These are phyloP conservation scores for Psilocybe mexicana DNA, from an alignment of 1,284 basidiomycete species.

Conservation along the genomic window DNA sequence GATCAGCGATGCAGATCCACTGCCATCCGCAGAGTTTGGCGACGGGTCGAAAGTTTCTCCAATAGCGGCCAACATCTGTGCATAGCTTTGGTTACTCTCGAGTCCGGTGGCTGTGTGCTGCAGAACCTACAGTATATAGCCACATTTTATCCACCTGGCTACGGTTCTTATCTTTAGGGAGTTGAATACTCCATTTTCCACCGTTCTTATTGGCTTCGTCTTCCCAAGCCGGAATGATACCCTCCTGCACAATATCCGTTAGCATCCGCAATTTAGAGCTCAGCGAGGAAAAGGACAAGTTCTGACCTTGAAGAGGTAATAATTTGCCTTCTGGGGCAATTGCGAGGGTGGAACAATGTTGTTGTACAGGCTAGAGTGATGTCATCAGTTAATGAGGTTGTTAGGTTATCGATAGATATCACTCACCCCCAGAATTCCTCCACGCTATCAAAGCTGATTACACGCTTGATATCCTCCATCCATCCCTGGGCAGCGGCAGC, in stretches of 20 bases:
- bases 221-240: conserved; percentile 96
- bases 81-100: conserved; percentile 3
- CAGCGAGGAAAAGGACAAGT: neutral
- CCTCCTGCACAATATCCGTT: conserved; percentile 56
- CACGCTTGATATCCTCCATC: conserved; percentile 97
- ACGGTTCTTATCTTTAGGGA: conserved; percentile 94
- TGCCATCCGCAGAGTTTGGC: conserved; percentile 51
- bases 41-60: conserved; percentile 95
- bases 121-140: conserved; percentile 84
- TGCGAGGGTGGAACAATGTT: conserved; percentile 97
- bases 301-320: conserved; percentile 93
- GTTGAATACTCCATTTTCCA: conserved; percentile 98
- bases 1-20: conserved; percentile 69
- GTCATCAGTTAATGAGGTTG: conserved; percentile 14
- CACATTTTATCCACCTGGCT: conserved; percentile 90
- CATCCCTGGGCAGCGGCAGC: conserved; percentile 76
- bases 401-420: conserved; percentile 7
- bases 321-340: conserved; percentile 94
- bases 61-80: conserved; percentile 95
- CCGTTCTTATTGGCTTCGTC: conserved; percentile 95
- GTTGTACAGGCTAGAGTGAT: conserved; percentile 78
- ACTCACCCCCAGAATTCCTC: conserved; percentile 97
- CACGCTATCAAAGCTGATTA: conserved; percentile 91
- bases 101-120: conserved; percentile 4
- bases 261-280: conserved; percentile 8